phyloP scores from a whole-genome alignment of 176 grass and related monocot species.

The Aegilops tauschii region DNA sequence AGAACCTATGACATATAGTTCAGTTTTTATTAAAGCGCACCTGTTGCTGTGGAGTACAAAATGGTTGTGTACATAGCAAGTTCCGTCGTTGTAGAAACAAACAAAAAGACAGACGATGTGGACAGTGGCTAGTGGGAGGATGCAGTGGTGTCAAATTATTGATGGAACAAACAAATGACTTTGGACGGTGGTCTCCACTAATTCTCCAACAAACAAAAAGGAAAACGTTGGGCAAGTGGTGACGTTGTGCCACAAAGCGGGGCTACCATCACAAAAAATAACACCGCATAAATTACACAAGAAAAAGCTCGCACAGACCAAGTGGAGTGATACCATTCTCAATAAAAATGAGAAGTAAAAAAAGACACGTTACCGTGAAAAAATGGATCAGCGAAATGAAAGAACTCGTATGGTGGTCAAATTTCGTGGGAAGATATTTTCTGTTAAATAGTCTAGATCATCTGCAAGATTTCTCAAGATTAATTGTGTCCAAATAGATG shows the following conservation, averaged over 20 bases:
- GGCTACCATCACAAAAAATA: background rate
- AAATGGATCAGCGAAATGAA: background rate
- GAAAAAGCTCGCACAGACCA: conserved; percentile 16
- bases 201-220: conserved; percentile 14
- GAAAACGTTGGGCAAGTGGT: background rate
- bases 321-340: conserved; percentile 16
- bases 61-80: background rate
- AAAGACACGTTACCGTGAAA: background rate
- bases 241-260: background rate
- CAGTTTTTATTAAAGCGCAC: background rate
- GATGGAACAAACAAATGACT: conserved; percentile 8
- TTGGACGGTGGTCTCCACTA: background rate
- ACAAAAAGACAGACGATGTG: conserved; percentile 1
- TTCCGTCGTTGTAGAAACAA: conserved; percentile 12
- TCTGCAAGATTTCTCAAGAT: background rate
- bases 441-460: background rate
- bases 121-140: background rate
- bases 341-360: background rate
- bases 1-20: background rate
- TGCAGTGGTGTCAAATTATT: conserved; percentile 10
- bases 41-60: background rate
- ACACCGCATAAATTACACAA: background rate
- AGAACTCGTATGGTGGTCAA: conserved; percentile 13
- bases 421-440: conserved; percentile 1
- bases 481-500: background rate